Conservation (phyloP, 1,284 basidiomycete species). For the Ustilago vetiveriae region DNA sequence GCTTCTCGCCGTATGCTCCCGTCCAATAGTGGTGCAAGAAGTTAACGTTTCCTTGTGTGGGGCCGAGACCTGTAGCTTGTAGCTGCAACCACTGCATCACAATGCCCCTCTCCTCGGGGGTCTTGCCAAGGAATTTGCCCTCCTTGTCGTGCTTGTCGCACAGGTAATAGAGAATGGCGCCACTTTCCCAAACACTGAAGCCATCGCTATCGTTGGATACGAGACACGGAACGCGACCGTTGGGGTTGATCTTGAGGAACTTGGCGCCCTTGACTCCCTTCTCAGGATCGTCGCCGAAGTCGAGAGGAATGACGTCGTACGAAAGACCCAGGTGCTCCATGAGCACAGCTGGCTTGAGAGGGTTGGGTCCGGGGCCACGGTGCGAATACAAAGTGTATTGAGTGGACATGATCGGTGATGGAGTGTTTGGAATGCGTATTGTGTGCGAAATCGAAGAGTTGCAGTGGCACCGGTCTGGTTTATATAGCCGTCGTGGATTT, state of each 20-base stretch:
- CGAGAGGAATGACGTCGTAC: constrained; percentile 53
- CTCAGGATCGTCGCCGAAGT: constrained; percentile 54
- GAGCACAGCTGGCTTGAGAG: constrained; percentile 55
- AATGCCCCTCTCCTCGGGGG: constrained; percentile 40
- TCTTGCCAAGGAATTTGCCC: constrained; percentile 45
- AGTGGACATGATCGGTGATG: too few relatives aligned
- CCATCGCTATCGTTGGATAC: constrained; percentile 57
- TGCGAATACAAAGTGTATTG: constrained; percentile 62
- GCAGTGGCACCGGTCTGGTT: too few relatives aligned
- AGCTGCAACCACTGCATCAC: constrained; percentile 54
- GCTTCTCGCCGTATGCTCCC: constrained; percentile 42
- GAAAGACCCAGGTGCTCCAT: constrained; percentile 57
- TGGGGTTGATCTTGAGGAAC: constrained; percentile 56
- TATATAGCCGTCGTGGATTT: too few relatives aligned
- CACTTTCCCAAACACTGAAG: constrained; percentile 56
- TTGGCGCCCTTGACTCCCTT: constrained; percentile 60
- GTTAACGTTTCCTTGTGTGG: constrained; percentile 48
- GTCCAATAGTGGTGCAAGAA: constrained; percentile 35
- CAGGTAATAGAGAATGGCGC: constrained; percentile 59
- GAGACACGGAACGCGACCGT: constrained; percentile 57
- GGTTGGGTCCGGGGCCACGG: constrained; percentile 57
- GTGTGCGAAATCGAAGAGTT: too few relatives aligned
- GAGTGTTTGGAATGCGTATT: too few relatives aligned
- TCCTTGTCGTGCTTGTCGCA: constrained; percentile 56
- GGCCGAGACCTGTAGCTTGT: constrained; percentile 55